These are phyloP conservation scores for Sarocladiaceae sp. DNA, from an alignment of 2,329 filamentous ascomycete species.

Conservation along the genomic window DNA sequence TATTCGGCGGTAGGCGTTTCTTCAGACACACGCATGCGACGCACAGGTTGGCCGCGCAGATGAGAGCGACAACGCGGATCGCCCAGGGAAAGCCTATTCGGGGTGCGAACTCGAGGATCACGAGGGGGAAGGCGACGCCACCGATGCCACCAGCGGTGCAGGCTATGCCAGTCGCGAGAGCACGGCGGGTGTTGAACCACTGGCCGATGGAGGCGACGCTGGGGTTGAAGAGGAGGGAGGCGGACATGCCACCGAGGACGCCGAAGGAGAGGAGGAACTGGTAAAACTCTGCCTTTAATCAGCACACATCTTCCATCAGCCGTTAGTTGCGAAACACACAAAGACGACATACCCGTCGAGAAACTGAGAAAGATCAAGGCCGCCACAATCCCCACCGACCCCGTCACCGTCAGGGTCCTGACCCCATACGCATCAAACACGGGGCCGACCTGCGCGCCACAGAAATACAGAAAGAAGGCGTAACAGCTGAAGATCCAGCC, in stretches of 20 bases:
- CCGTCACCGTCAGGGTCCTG: slow-evolving; percentile 48
- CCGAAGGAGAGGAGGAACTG: slow-evolving; percentile 67
- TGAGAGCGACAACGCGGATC: slow-evolving; percentile 22
- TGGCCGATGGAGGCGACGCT: slow-evolving; percentile 61
- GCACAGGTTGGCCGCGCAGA: slow-evolving; percentile 16
- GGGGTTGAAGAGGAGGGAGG: slow-evolving; percentile 64
- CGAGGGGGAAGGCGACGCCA: slow-evolving; percentile 43
- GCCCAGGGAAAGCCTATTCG: slow-evolving; percentile 26
- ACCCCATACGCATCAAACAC: slow-evolving; percentile 65
- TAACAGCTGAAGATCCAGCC: slow-evolving; percentile 72
- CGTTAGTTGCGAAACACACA: not conserved
- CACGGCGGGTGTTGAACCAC: slow-evolving; percentile 59
- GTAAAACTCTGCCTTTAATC: slow-evolving; percentile 47
- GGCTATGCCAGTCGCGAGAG: slow-evolving; percentile 62
- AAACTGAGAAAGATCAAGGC: slow-evolving; percentile 52
- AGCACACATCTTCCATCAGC: slow-evolving; percentile 3
- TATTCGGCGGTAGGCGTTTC: slow-evolving; percentile 43
- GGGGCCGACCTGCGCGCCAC: slow-evolving; percentile 56
- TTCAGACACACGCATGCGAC: slow-evolving; percentile 24
- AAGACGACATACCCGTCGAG: slow-evolving; percentile 36
- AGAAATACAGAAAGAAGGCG: slow-evolving; percentile 64
- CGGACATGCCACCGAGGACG: slow-evolving; percentile 57
- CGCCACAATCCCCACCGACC: slow-evolving; percentile 48
- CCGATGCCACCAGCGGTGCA: slow-evolving; percentile 58
- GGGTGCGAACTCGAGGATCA: slow-evolving; percentile 21